Percentiles rank a stretch among this genome's conserved stretches.
Conservation (phyloP, 495 filamentous ascomycete species). For the Elasticomyces elasticus region DNA sequence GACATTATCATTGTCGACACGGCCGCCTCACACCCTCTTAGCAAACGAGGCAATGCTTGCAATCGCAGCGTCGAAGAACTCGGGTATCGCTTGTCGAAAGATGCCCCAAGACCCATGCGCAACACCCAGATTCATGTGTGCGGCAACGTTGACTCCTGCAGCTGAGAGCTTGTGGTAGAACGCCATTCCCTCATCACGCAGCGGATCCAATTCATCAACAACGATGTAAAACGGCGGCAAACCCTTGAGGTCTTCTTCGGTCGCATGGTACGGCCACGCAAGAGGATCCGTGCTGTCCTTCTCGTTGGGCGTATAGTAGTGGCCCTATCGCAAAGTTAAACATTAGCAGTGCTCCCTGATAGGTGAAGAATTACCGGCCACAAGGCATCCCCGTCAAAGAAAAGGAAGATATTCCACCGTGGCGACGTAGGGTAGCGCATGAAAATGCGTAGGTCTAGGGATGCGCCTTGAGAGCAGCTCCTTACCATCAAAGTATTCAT, state of each 20-base stretch:
- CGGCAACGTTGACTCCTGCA: conserved; percentile 13
- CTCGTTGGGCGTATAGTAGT: conserved; percentile 15
- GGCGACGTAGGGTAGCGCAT: too few relatives aligned
- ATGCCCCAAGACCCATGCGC: conserved; percentile 9
- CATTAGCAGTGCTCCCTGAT: too few relatives aligned
- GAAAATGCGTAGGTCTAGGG: too few relatives aligned
- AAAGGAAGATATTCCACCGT: too few relatives aligned
- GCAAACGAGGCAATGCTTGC: conserved; percentile 9
- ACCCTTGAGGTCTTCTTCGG: conserved; percentile 15
- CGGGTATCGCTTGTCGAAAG: conserved; percentile 10
- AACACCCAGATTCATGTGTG: conserved; percentile 13
- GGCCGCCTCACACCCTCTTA: neutral
- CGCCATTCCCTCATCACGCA: conserved; percentile 18
- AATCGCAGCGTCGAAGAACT: neutral
- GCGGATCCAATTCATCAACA: conserved; percentile 20
- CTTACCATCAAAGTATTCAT: neutral
- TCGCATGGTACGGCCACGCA: conserved; percentile 23
- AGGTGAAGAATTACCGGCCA: too few relatives aligned
- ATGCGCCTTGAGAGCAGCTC: too few relatives aligned
- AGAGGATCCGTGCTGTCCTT: conserved; percentile 11
- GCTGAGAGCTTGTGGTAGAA: conserved; percentile 9
- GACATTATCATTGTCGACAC: too few relatives aligned
- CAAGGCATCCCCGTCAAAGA: too few relatives aligned
- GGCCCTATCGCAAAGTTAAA: too few relatives aligned
- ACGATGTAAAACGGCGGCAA: conserved; percentile 12